Conservation (phyloP, 345 rosid genomes). For the Pelargonium nanum region DNA sequence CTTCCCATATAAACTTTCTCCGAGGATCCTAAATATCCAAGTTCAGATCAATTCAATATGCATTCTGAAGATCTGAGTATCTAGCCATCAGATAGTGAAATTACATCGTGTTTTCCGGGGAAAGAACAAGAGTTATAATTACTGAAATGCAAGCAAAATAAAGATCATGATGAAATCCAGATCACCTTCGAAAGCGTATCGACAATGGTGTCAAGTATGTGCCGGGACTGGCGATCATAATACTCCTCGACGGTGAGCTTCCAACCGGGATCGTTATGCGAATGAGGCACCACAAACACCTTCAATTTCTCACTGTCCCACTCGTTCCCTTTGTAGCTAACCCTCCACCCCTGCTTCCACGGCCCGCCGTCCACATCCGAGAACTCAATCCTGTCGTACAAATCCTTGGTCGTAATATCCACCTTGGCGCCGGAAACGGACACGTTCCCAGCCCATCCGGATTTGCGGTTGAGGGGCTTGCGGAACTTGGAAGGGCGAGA, state of each 20-base stretch:
- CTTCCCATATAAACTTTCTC: slow-evolving; percentile 97
- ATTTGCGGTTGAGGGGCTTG: slow-evolving; percentile 3
- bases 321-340: slow-evolving; percentile 60
- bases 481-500: slow-evolving; percentile 13
- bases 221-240: slow-evolving; percentile 68
- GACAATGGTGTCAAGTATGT: slow-evolving; percentile 79
- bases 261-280: slow-evolving; percentile 99
- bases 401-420: slow-evolving; percentile 72
- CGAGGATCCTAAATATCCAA: slow-evolving; percentile 52
- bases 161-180: background rate
- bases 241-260: slow-evolving; percentile 94
- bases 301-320: slow-evolving; percentile 85
- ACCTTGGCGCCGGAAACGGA: slow-evolving; percentile 37
- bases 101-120: background rate
- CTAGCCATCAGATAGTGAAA: background rate
- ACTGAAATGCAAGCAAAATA: too few relatives aligned
- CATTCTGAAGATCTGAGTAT: background rate
- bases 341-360: slow-evolving; percentile 97
- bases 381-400: slow-evolving; percentile 88
- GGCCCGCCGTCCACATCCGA: slow-evolving; percentile 76
- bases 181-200: slow-evolving; percentile 72
- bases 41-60: slow-evolving; percentile 8
- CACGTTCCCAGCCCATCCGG: slow-evolving; percentile 13
- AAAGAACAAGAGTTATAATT: too few relatives aligned
- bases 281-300: slow-evolving; percentile 86